Evolutionary conservation across 2,329 filamentous ascomycete species (phyloP), one percentile per base, ranked within the genome.

Genomic region (Aspergillus ustus): DNA sequence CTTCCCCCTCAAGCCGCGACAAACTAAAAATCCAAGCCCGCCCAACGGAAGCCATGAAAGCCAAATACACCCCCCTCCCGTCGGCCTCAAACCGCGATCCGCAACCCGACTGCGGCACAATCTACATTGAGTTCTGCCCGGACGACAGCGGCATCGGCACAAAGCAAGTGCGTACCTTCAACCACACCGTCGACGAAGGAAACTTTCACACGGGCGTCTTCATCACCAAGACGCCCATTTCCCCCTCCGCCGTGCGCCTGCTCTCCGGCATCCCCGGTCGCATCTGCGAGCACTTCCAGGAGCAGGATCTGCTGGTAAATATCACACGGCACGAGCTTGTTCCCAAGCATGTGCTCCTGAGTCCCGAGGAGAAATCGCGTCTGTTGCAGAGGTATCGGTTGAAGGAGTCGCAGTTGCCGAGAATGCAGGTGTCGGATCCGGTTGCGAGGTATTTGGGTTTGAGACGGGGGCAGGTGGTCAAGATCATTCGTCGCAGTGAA

Each of bases 281-380:
- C 59, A 88, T 91, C 73, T 92, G 97, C 73, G 95, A 99, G 82
- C 92, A 92, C 75, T 99, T 99, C 82, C 87, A 94, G 70, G 95
- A 98, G 83, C 91, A 95, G 77, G 95, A 99, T 80, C 80, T 99
- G 70, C 85, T 98, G 63, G 93, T 99, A 79, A 99, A 99, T 81
- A 98, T 99, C 78, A 98, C 94, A 62, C 91, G 93, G 77, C 95
- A 99, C 81, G 94, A 98, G 80, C 86, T 99, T 59, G 95, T 99
- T 31, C 95, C 95, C 49, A 93, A 91, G 76, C 95, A 99, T 75
- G 89, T 98, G 43, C 81, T 98, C 63, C 87, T 99, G 60, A 96
- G 92, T 72, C 86, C 88, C 50, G 92, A 96, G 72, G 95, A 99
- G 83, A 97, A 97, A 85, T 81, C 82, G 51, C 90, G 91, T 43